These are phyloP conservation scores for Neofusicoccum sp. DNA, from an alignment of 2,329 filamentous ascomycete genomes.

Conservation along the genomic window DNA sequence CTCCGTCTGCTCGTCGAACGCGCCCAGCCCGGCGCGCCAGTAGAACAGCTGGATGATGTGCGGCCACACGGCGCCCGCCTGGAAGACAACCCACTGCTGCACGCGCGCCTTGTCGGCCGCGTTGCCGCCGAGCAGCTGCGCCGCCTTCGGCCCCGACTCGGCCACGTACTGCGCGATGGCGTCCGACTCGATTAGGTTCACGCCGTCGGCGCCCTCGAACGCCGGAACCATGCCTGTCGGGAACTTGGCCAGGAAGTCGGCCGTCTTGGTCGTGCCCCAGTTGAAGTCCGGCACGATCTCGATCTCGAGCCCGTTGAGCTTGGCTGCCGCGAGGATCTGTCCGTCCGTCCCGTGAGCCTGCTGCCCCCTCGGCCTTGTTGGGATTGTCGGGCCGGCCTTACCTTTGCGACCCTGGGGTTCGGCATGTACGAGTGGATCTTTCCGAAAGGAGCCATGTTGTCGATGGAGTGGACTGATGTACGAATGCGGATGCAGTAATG, in stretches of 20 bases:
- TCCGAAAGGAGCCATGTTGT: constrained; percentile 27
- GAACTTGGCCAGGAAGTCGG: constrained; percentile 55
- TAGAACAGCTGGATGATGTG: constrained; percentile 23
- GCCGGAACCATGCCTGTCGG: constrained; percentile 56
- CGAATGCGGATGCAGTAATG: neutral
- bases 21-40: constrained; percentile 11
- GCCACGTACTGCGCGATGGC: constrained; percentile 55
- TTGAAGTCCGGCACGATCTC: constrained; percentile 41
- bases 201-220: constrained; percentile 52
- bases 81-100: constrained; percentile 46
- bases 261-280: constrained; percentile 45
- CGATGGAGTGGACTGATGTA: neutral
- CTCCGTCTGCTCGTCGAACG: constrained; percentile 27
- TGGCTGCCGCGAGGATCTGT: constrained; percentile 17
- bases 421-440: constrained; percentile 26
- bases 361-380: no score
- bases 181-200: constrained; percentile 48
- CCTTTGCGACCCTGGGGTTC: constrained; percentile 25
- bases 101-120: constrained; percentile 46
- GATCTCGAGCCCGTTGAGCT: constrained; percentile 32
- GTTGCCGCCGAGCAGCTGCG: constrained; percentile 50
- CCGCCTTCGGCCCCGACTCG: constrained; percentile 47
- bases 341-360: neutral
- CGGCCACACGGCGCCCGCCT: constrained; percentile 25
- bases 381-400: neutral